Percentiles rank a stretch among this genome's conserved stretches.
Conservation (phyloP, 2,329 filamentous ascomycete species). For the Arachnomyces sp. region DNA sequence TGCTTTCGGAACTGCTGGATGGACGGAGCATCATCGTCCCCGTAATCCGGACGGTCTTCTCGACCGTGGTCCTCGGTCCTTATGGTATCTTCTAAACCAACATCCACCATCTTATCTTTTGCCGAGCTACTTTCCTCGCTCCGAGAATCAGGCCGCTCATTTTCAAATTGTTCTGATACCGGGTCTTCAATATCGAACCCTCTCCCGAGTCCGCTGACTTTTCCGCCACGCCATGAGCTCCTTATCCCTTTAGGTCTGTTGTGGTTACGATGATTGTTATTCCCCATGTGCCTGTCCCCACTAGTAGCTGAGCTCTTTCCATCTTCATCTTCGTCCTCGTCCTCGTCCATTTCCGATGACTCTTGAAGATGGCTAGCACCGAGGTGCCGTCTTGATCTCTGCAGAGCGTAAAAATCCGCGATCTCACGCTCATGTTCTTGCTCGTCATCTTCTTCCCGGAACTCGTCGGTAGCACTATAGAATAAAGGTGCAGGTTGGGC, state of each 20-base stretch:
- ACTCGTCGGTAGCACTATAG: slow-evolving; percentile 82
- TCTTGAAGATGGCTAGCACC: slow-evolving; percentile 76
- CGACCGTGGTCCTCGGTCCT: slow-evolving; percentile 40
- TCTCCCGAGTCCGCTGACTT: slow-evolving; percentile 33
- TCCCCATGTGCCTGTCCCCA: slow-evolving; percentile 40
- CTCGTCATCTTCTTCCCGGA: slow-evolving; percentile 87
- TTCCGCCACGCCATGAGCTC: slow-evolving; percentile 51
- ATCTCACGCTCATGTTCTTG: slow-evolving; percentile 84
- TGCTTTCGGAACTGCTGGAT: slow-evolving; percentile 49
- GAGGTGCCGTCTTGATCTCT: slow-evolving; percentile 82
- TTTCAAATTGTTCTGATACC: slow-evolving; percentile 28
- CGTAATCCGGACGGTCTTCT: slow-evolving; percentile 34
- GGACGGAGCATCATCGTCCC: slow-evolving; percentile 40
- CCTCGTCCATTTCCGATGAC: slow-evolving; percentile 74
- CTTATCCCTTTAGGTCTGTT: slow-evolving; percentile 44
- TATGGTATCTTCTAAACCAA: slow-evolving; percentile 66
- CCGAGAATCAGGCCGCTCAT: slow-evolving; percentile 22
- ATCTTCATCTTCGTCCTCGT: slow-evolving; percentile 35
- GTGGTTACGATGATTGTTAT: slow-evolving; percentile 30
- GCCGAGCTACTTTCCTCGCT: slow-evolving; percentile 45
- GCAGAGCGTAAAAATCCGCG: slow-evolving; percentile 87
- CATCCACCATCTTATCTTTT: slow-evolving; percentile 69
- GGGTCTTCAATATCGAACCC: slow-evolving; percentile 27
- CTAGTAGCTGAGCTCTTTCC: slow-evolving; percentile 50
- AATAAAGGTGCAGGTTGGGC: slow-evolving; percentile 85